phyloP scores from a whole-genome alignment of 108 stramenopile genomes.

The Epithemia pelagica region DNA sequence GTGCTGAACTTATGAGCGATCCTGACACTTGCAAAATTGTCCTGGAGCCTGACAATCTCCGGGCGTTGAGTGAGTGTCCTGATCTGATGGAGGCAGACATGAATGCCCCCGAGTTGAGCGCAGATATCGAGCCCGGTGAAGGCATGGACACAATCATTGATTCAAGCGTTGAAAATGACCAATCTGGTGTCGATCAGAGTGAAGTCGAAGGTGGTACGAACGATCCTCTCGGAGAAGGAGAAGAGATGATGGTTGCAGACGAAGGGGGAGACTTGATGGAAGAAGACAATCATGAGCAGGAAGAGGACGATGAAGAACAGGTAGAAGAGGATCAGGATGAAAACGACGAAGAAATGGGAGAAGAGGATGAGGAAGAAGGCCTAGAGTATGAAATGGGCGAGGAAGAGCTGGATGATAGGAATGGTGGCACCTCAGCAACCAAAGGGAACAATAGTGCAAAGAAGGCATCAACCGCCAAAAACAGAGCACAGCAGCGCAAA shows the following conservation, averaged over 20 bases:
- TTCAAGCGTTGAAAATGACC: neutral
- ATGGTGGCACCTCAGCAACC: constrained; percentile 1
- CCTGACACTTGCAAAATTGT: constrained; percentile 49
- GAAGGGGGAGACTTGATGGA: constrained; percentile 7
- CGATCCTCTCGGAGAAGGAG: neutral
- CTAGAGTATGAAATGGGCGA: constrained; percentile 4
- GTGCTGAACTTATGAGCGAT: constrained; percentile 41
- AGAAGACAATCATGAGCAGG: constrained; percentile 7
- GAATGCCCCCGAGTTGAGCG: constrained; percentile 24
- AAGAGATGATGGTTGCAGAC: constrained; percentile 4
- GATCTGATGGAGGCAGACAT: constrained; percentile 40
- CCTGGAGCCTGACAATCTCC: constrained; percentile 46
- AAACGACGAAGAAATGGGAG: neutral
- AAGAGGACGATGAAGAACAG: constrained; percentile 12
- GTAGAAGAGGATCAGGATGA: constrained; percentile 14
- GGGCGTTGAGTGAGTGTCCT: constrained; percentile 43
- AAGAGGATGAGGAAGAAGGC: constrained; percentile 6
- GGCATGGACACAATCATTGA: constrained; percentile 7
- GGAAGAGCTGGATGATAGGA: constrained; percentile 4
- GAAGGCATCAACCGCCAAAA: constrained; percentile 10
- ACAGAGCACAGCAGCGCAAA: constrained; percentile 19
- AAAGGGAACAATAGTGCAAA: constrained; percentile 8
- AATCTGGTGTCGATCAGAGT: neutral
- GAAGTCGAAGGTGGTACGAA: constrained; percentile 2
- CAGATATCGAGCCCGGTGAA: constrained; percentile 29